Evolutionary conservation across 78 protist species (phyloP).

Genomic region (Tieghemostelium lacteum): DNA sequence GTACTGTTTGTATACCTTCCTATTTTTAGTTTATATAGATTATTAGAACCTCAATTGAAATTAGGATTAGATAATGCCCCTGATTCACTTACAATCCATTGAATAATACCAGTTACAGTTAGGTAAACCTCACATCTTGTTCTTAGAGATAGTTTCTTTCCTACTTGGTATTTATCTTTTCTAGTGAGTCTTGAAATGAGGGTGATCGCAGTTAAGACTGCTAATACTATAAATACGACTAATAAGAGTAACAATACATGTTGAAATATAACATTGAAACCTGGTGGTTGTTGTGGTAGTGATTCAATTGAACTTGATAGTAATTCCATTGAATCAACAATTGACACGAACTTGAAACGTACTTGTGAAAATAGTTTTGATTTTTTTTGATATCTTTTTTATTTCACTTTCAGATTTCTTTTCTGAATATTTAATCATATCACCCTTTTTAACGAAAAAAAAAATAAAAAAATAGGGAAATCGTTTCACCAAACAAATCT

Average conservation of each 20-base stretch:
- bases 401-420: background rate
- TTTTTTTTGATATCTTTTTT: background rate
- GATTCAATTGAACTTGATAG: background rate
- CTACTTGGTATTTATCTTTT: background rate
- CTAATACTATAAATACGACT: slow-evolving; percentile 13
- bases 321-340: background rate
- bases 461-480: too few species aligned
- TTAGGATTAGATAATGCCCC: too few species aligned
- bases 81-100: slow-evolving; percentile 47
- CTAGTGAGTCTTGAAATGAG: slow-evolving; percentile 22
- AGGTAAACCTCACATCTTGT: slow-evolving; percentile 52
- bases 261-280: slow-evolving; percentile 12
- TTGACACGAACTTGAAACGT: background rate
- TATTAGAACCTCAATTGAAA: too few species aligned
- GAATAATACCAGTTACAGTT: slow-evolving; percentile 65
- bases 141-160: slow-evolving; percentile 34
- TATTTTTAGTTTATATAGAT: background rate
- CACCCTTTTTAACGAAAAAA: background rate
- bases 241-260: slow-evolving; percentile 16
- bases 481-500: too few species aligned
- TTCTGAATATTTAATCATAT: background rate
- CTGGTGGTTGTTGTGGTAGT: slow-evolving; percentile 25
- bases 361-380: background rate
- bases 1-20: slow-evolving; percentile 69
- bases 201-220: slow-evolving; percentile 14